Percentiles rank a stretch among this genome's conserved stretches.
These are phyloP conservation scores for Vitis hybrid DNA, from an alignment of 177 flowering plant genomes.

Conservation along the genomic window DNA sequence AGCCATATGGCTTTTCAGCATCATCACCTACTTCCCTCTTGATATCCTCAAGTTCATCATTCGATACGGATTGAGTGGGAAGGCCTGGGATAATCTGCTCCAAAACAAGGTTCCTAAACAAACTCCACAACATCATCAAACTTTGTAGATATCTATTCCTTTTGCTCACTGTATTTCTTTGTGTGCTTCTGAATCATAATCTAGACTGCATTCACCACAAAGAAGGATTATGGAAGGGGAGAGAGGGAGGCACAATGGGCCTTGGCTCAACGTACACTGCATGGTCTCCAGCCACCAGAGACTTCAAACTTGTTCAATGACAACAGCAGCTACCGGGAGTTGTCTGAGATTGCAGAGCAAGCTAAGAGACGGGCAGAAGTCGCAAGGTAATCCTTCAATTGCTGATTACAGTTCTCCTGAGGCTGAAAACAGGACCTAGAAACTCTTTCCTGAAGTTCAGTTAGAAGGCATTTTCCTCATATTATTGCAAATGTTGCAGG, in stretches of 20 bases:
- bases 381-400: conserved; percentile 45
- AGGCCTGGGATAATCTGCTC: conserved; percentile 65
- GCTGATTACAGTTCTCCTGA: too few species aligned
- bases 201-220: conserved; percentile 74
- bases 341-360: conserved; percentile 74
- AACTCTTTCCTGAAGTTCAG: neutral
- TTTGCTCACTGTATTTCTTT: neutral
- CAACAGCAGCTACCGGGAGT: conserved; percentile 37
- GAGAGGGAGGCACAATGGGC: conserved; percentile 93
- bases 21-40: conserved; percentile 72
- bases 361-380: conserved; percentile 76
- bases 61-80: conserved; percentile 55
- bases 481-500: conserved; percentile 27
- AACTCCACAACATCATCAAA: neutral
- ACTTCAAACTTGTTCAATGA: conserved; percentile 20
- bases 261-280: conserved; percentile 65
- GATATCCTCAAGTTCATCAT: conserved; percentile 70
- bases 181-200: neutral
- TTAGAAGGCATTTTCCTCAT: too few species aligned
- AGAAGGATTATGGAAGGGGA: conserved; percentile 72
- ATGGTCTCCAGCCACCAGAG: conserved; percentile 54
- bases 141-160: neutral
- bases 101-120: conserved; percentile 51
- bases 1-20: conserved; percentile 66
- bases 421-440: neutral